phyloP scores from a whole-genome alignment of 495 filamentous ascomycete species.

The Annulohypoxylon bovei region DNA sequence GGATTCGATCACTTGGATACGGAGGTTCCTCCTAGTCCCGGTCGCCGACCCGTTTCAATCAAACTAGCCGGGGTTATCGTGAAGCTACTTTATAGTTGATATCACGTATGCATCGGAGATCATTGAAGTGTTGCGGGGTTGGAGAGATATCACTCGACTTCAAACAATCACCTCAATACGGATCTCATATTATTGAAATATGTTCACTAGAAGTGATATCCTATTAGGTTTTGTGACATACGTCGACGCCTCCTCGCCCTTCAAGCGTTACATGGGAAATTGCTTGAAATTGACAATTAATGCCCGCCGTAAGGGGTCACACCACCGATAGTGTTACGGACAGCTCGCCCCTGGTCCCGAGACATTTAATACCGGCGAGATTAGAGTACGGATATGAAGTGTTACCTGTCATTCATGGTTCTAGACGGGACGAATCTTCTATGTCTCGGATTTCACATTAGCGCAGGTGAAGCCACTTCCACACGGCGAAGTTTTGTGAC shows the following conservation, averaged over 20 bases:
- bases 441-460: constrained; percentile 19
- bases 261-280: background rate
- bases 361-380: constrained; percentile 25
- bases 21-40: constrained; percentile 13
- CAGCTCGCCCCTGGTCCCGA: constrained; percentile 23
- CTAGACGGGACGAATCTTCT: background rate
- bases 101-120: constrained; percentile 28
- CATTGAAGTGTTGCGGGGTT: constrained; percentile 15
- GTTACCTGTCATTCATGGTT: constrained; percentile 12
- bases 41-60: constrained; percentile 20
- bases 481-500: background rate
- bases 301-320: background rate
- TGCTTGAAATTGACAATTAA: constrained; percentile 7
- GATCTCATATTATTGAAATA: constrained; percentile 2
- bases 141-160: background rate
- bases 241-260: constrained; percentile 1
- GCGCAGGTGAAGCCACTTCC: background rate
- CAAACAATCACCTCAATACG: background rate
- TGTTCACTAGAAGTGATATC: background rate
- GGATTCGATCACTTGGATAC: constrained; percentile 15
- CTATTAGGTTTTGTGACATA: background rate
- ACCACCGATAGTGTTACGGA: constrained; percentile 8
- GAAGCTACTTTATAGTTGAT: constrained; percentile 24
- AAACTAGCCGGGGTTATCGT: constrained; percentile 20
- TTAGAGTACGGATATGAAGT: constrained; percentile 9